A percentile compares a stretch with the other conserved stretches of the same genome.
phyloP scores from a whole-genome alignment of 2,329 filamentous ascomycete species.

The Sphaerulina populicola region DNA sequence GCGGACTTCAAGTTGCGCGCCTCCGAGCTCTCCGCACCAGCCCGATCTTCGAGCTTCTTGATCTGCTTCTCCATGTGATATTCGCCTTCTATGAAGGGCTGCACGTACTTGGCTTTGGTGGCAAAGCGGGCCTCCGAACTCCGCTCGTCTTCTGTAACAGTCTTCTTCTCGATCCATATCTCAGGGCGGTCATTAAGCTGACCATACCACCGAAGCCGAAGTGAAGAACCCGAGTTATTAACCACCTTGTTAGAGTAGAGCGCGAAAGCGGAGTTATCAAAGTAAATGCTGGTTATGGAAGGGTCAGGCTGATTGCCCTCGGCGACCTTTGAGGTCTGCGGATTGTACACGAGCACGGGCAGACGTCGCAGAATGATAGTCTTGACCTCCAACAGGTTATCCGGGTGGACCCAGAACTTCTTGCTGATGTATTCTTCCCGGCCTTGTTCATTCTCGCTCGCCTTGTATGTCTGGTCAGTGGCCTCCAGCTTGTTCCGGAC shows the following conservation, averaged over 20 bases:
- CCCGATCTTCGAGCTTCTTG: constrained; percentile 70
- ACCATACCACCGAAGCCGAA: constrained; percentile 87
- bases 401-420: constrained; percentile 79
- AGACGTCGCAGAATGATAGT: constrained; percentile 86
- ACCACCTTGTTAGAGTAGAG: constrained; percentile 82
- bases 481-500: constrained; percentile 74
- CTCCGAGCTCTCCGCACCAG: constrained; percentile 57
- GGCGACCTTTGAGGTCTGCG: constrained; percentile 71
- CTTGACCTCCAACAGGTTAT: constrained; percentile 95
- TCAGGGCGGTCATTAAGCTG: constrained; percentile 70
- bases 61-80: constrained; percentile 90
- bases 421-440: constrained; percentile 29
- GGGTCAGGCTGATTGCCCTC: constrained; percentile 73
- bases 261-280: constrained; percentile 78
- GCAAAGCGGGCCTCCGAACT: constrained; percentile 72
- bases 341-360: constrained; percentile 86
- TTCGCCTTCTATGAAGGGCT: constrained; percentile 74
- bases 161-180: constrained; percentile 84
- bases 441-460: constrained; percentile 18
- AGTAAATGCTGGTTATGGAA: constrained; percentile 90
- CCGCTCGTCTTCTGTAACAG: constrained; percentile 63
- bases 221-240: constrained; percentile 65
- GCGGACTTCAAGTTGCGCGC: constrained; percentile 62
- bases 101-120: constrained; percentile 91
- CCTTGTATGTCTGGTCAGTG: constrained; percentile 13